phyloP scores from a whole-genome alignment of 345 rosid genomes.

The Gossypium arboreum region DNA sequence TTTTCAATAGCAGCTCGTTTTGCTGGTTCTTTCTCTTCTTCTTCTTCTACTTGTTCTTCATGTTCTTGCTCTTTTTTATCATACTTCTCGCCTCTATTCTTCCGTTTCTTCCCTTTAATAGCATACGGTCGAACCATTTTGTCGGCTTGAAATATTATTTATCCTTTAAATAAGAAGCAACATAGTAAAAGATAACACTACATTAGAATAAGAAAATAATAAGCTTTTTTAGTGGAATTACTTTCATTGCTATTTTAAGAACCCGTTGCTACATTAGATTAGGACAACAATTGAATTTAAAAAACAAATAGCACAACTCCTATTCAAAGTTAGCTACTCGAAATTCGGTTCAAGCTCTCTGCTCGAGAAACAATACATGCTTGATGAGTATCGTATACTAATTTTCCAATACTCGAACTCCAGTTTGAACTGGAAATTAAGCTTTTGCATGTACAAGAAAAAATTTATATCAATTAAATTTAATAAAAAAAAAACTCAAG shows the following conservation, averaged over 20 bases:
- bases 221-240: not conserved
- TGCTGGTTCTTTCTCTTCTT: constrained; percentile 27
- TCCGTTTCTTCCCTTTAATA: constrained; percentile 58
- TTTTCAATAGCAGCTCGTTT: constrained; percentile 25
- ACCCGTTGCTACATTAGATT: not conserved
- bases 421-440: not conserved
- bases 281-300: too few species aligned
- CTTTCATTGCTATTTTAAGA: not conserved
- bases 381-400: not conserved
- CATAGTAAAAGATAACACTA: not conserved
- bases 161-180: not conserved
- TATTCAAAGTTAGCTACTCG: not conserved
- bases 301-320: not conserved
- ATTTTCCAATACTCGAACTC: not conserved
- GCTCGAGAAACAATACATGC: not conserved
- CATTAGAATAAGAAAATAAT: not conserved
- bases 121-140: constrained; percentile 68
- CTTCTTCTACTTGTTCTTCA: constrained; percentile 29
- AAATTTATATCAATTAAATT: too few species aligned
- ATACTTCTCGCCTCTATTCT: constrained; percentile 55
- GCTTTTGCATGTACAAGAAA: not conserved
- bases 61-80: constrained; percentile 46
- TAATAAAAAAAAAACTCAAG: too few species aligned
- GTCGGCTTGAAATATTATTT: not conserved
- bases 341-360: not conserved